Evolutionary conservation across 345 rosid species (phyloP).

Genomic region (Lepidium sativum): DNA sequence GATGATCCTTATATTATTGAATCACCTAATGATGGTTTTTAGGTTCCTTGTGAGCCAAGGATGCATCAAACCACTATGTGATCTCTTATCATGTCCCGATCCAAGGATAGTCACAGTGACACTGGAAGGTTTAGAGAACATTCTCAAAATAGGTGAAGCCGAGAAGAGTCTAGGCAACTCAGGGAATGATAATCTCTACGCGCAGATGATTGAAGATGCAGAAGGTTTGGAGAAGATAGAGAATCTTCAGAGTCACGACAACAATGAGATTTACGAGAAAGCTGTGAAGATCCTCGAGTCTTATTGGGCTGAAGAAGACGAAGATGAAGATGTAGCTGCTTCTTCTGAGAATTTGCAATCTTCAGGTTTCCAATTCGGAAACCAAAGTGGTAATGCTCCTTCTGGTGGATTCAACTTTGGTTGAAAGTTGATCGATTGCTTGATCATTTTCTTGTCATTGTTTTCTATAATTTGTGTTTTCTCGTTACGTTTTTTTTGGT

Average conservation of each 20-base stretch:
- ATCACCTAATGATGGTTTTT: background rate
- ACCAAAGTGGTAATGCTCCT: constrained; percentile 34
- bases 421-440: constrained; percentile 6
- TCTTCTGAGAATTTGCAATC: constrained; percentile 25
- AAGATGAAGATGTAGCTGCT: constrained; percentile 41
- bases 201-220: constrained; percentile 61
- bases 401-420: constrained; percentile 67
- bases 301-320: constrained; percentile 59
- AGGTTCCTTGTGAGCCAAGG: constrained; percentile 53
- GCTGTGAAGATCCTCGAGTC: constrained; percentile 58
- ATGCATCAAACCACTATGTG: constrained; percentile 63
- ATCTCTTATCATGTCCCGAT: constrained; percentile 66
- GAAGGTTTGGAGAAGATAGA: constrained; percentile 75
- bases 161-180: constrained; percentile 40
- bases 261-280: constrained; percentile 61
- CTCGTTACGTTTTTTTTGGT: background rate
- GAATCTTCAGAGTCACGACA: constrained; percentile 70
- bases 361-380: constrained; percentile 56
- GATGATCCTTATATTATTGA: background rate
- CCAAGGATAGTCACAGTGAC: constrained; percentile 55
- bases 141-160: constrained; percentile 67
- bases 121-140: constrained; percentile 64
- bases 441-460: background rate
- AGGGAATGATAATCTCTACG: constrained; percentile 43
- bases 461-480: background rate